Conservation (phyloP, 2,329 filamentous ascomycete genomes). For the Microsporum ferrugineum region DNA sequence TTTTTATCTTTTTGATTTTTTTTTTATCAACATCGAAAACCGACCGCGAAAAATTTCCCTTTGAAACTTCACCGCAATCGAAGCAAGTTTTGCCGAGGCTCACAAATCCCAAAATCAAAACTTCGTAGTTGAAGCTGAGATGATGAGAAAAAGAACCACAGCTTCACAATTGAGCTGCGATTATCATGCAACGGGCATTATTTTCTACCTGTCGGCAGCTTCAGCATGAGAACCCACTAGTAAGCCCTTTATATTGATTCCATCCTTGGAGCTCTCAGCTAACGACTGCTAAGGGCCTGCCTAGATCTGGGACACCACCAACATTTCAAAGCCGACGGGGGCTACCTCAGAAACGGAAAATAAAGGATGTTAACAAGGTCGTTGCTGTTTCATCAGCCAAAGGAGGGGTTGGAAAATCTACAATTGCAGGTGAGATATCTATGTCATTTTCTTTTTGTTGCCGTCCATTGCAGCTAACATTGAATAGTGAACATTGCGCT, state of each 20-base stretch:
- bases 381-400: constrained; percentile 96
- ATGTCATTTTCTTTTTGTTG: not conserved
- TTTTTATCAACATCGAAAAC: not conserved
- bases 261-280: not conserved
- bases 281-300: constrained; percentile 55
- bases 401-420: constrained; percentile 96
- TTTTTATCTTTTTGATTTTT: not conserved
- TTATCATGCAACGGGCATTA: constrained; percentile 31
- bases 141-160: not conserved
- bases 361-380: constrained; percentile 78
- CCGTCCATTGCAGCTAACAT: not conserved
- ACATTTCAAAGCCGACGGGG: constrained; percentile 64
- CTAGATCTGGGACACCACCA: constrained; percentile 58
- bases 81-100: constrained; percentile 2
- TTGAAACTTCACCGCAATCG: not conserved
- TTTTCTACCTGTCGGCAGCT: constrained; percentile 47
- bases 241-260: constrained; percentile 30
- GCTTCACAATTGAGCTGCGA: not conserved
- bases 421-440: constrained; percentile 57
- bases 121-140: not conserved
- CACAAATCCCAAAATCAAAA: not conserved
- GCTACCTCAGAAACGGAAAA: constrained; percentile 67
- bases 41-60: constrained; percentile 11
- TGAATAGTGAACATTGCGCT: constrained; percentile 63
- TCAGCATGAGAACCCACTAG: constrained; percentile 79